A percentile compares a stretch with the other conserved stretches of the same genome.
Conservation (phyloP, 331 rosid genomes). For the Pyracantha coccinea region DNA sequence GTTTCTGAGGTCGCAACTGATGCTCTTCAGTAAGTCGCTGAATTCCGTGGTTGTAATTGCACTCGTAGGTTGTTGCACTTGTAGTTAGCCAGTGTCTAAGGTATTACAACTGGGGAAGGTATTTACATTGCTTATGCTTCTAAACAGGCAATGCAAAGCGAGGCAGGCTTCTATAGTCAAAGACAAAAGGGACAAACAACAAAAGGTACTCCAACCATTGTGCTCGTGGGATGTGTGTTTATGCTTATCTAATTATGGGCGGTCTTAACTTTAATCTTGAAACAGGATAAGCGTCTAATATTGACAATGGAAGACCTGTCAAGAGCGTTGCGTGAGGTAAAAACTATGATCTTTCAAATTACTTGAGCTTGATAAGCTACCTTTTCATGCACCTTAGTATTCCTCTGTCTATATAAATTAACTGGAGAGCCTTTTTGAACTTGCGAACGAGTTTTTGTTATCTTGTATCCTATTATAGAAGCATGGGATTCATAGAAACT, state of each 20-base stretch:
- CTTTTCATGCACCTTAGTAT: not conserved
- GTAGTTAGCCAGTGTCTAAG: not conserved
- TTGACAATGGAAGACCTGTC: constrained; percentile 93
- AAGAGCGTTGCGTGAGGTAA: constrained; percentile 74
- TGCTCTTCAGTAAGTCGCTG: constrained; percentile 56
- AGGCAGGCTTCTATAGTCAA: constrained; percentile 74
- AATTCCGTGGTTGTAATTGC: not conserved
- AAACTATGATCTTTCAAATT: not conserved
- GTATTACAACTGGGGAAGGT: not conserved
- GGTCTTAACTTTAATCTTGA: constrained; percentile 13
- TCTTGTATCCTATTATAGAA: not conserved
- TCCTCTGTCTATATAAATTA: not conserved
- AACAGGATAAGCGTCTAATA: constrained; percentile 77
- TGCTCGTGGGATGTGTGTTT: not conserved
- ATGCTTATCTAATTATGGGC: not conserved
- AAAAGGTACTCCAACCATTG: constrained; percentile 42
- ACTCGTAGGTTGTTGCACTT: not conserved
- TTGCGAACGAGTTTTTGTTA: not conserved
- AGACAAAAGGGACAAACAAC: constrained; percentile 94
- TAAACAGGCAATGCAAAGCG: constrained; percentile 84
- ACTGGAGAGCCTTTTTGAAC: not conserved
- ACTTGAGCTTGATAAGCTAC: not conserved
- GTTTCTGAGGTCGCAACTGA: constrained; percentile 79
- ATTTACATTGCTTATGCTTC: constrained; percentile 9
- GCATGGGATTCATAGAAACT: not conserved